Percentiles rank a stretch among this genome's conserved stretches.
Conservation (phyloP, 1,284 basidiomycete genomes). For the Naganishia liquefaciens region DNA sequence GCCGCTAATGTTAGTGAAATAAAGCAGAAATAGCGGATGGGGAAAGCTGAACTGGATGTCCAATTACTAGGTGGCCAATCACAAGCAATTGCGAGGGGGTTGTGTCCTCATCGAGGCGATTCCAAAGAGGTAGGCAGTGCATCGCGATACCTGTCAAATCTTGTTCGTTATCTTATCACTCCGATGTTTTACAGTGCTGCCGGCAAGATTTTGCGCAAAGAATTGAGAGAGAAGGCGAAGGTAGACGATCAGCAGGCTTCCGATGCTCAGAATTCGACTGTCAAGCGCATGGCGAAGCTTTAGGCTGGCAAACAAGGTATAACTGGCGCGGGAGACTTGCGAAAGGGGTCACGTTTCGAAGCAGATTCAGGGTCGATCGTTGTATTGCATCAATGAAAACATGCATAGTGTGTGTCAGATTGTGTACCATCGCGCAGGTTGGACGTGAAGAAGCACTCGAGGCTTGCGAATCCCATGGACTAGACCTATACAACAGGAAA, state of each 20-base stretch:
- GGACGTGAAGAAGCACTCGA: too few relatives aligned
- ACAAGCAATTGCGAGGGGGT: slow-evolving; percentile 57
- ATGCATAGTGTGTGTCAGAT: too few relatives aligned
- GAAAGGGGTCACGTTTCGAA: not conserved
- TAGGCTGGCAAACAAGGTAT: not conserved
- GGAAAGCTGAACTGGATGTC: not conserved
- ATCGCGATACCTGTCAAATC: too few relatives aligned
- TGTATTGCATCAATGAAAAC: too few relatives aligned
- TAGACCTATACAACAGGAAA: not conserved
- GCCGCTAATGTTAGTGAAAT: slow-evolving; percentile 56
- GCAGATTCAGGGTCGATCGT: not conserved
- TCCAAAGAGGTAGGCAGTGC: slow-evolving; percentile 49
- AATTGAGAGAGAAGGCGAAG: slow-evolving; percentile 38
- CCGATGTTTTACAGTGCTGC: slow-evolving; percentile 37
- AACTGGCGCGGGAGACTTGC: not conserved
- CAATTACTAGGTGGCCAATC: slow-evolving; percentile 46
- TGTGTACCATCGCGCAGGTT: too few relatives aligned
- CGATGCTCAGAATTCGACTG: slow-evolving; percentile 25
- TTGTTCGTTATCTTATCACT: too few relatives aligned
- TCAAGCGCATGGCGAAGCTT: slow-evolving; percentile 26
- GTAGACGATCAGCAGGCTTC: slow-evolving; percentile 28
- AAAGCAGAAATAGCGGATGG: not conserved
- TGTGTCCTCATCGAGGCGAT: slow-evolving; percentile 56
- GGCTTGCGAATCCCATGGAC: not conserved
- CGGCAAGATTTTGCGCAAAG: slow-evolving; percentile 52